Base-by-base conservation (phyloP, 805 yeast species). In the Metschnikowia corniflorae region DNA sequence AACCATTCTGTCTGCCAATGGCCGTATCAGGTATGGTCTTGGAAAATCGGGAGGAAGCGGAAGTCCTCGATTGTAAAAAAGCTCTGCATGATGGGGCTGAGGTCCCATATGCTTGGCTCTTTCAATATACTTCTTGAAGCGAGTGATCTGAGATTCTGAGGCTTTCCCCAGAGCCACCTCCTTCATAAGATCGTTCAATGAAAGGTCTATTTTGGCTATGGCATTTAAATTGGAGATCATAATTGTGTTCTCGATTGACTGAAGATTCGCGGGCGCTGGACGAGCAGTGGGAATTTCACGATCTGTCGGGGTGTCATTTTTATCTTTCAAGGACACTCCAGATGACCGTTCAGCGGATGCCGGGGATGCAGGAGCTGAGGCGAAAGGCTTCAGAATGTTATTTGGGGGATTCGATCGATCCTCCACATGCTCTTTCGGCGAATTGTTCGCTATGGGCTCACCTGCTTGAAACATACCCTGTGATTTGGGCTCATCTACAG, bases 151-250 rank as follows among this genome's bases (percentile, higher is more conserved):
- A 6, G 73, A 79, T 5, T 77, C 73, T 1, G 78, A 58, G 0
- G 96, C 96, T 16, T 68, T 71, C 4, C 95, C 95, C 38, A 82
- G 74, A 0, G 97, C 97, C 2, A 91, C 96, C 5, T 72, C 74
- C 44, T 81, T 79, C 96, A 91, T 88, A 35, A 91, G 63, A 1
- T 72, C 61, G 45, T 79, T 82, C 33, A 91, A 60, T 4, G 79
- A 71, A 0, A 77, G 70, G 51, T 88, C 94, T 4, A 71, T 68
- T 26, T 82, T 73, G 0, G 97, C 97, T 60, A 91, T 79, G 1
- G 82, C 70, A 52, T 89, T 89, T 52, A 91, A 71, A 49, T 87
- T 85, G 4, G 84, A 78, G 48, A 91, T 87, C 85, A 91, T 86
- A 44, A 82, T 77, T 27, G 82, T 82, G 51, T 84, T 82, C 33